Evolutionary conservation across 1,139 yeast species (phyloP).

Genomic region (Nadsonia starkeyi-henricii): DNA sequence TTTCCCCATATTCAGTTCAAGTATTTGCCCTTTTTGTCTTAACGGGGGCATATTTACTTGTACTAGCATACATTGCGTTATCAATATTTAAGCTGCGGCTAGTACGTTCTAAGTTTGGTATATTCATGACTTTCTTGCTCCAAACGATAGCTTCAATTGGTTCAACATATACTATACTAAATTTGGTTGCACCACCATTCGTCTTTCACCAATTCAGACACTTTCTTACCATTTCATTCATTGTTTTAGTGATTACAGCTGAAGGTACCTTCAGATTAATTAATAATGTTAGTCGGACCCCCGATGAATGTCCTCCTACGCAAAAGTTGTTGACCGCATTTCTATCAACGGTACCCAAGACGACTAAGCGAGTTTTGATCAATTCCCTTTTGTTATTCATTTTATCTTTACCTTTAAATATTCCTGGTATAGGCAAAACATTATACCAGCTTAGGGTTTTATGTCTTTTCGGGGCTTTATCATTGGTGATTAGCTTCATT

Average conservation of each 20-base stretch:
- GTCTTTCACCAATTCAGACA: conserved; percentile 13
- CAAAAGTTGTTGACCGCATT: conserved; percentile 26
- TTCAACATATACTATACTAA: conserved; percentile 39
- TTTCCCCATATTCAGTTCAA: neutral
- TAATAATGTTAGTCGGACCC: conserved; percentile 27
- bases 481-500: conserved; percentile 40
- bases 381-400: conserved; percentile 18
- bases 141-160: conserved; percentile 35
- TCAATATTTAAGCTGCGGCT: conserved; percentile 40
- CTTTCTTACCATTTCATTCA: conserved; percentile 25
- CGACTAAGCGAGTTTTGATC: conserved; percentile 22
- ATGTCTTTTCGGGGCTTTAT: conserved; percentile 29
- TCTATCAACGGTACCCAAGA: conserved; percentile 23
- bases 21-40: neutral
- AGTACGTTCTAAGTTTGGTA: conserved; percentile 46
- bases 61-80: conserved; percentile 27
- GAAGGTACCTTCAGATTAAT: conserved; percentile 34
- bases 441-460: conserved; percentile 25
- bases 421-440: conserved; percentile 11
- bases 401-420: conserved; percentile 3
- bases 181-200: conserved; percentile 22
- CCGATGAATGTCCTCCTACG: conserved; percentile 30
- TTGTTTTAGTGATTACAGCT: conserved; percentile 30
- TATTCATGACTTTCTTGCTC: conserved; percentile 45
- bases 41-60: conserved; percentile 19